Percentiles rank a stretch among this genome's conserved stretches.
Evolutionary conservation across 2,329 filamentous ascomycete species (phyloP).

Genomic region (Diaporthe sp.): DNA sequence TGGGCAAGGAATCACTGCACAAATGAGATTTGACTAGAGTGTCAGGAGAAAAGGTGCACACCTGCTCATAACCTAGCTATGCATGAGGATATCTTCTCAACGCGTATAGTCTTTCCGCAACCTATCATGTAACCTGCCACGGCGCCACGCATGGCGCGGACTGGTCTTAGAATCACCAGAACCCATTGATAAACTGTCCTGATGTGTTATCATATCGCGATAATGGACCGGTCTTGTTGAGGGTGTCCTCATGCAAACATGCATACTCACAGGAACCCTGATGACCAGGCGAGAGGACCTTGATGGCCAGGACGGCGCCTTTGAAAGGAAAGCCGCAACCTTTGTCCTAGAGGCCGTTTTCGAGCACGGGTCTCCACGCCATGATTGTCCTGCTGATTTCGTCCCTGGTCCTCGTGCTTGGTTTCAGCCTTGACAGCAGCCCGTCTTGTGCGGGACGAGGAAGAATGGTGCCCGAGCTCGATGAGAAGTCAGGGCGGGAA

Average conservation of each 20-base stretch:
- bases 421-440: conserved; percentile 14
- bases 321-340: neutral
- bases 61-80: neutral
- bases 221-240: too few relatives aligned
- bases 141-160: neutral
- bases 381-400: conserved; percentile 27
- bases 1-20: too few relatives aligned
- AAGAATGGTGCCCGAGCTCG: neutral
- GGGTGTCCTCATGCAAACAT: neutral
- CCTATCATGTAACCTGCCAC: too few relatives aligned
- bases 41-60: neutral
- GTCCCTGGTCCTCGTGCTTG: conserved; percentile 11
- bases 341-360: neutral
- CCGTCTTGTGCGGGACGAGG: neutral
- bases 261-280: conserved; percentile 17
- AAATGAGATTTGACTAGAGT: too few relatives aligned
- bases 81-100: neutral
- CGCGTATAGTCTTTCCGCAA: neutral
- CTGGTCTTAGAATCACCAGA: neutral
- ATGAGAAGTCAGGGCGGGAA: neutral
- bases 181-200: neutral
- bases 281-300: conserved; percentile 16
- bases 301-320: conserved; percentile 1
- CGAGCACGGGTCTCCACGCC: neutral
- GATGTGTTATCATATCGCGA: too few relatives aligned